These are phyloP conservation scores for Botryotinia convoluta DNA, from an alignment of 2,329 filamentous ascomycete species.

Conservation along the genomic window DNA sequence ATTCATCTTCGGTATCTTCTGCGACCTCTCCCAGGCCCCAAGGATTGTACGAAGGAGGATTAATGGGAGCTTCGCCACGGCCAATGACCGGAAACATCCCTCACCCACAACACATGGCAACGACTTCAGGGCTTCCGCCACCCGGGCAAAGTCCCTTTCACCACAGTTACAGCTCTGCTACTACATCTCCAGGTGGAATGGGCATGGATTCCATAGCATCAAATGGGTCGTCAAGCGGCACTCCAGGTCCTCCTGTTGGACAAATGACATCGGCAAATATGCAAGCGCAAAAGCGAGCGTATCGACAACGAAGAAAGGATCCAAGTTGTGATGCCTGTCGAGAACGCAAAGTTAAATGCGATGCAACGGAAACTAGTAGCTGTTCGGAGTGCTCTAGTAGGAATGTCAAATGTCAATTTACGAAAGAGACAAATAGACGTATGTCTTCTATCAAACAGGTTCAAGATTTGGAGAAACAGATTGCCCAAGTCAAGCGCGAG, in stretches of 20 bases:
- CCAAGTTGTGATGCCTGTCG: conserved; percentile 95
- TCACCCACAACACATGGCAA: conserved; percentile 49
- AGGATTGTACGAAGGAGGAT: conserved; percentile 51
- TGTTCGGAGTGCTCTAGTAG: conserved; percentile 97
- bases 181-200: conserved; percentile 39
- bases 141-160: conserved; percentile 33
- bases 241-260: conserved; percentile 46
- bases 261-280: conserved; percentile 46
- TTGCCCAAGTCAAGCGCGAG: conserved; percentile 75
- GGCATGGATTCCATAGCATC: conserved; percentile 61
- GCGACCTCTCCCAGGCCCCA: conserved; percentile 57
- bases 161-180: conserved; percentile 33
- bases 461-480: conserved; percentile 91
- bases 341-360: conserved; percentile 83
- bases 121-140: conserved; percentile 48
- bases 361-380: conserved; percentile 92
- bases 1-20: conserved; percentile 62
- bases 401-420: conserved; percentile 97
- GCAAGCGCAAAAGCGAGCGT: conserved; percentile 85
- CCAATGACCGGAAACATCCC: conserved; percentile 49
- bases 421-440: conserved; percentile 94
- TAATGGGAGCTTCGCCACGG: conserved; percentile 53
- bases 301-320: conserved; percentile 91
- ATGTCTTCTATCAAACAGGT: conserved; percentile 99
- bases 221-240: conserved; percentile 55